Conservation (phyloP, 331 rosid genomes). For the Prunus yedoensis region DNA sequence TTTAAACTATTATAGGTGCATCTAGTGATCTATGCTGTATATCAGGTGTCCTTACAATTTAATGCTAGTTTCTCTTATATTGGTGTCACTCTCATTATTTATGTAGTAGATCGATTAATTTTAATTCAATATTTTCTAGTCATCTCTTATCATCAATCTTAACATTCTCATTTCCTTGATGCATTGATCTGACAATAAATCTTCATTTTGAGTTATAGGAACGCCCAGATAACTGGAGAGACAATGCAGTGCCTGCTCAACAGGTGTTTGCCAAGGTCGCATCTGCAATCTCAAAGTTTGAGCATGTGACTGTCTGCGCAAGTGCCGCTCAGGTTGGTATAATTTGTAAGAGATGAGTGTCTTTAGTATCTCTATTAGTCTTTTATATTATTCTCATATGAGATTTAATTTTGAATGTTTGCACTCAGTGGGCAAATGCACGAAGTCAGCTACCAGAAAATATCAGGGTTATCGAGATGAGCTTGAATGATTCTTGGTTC, state of each 20-base stretch:
- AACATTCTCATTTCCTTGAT: background rate
- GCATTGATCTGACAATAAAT: constrained; percentile 1
- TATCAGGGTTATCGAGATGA: constrained; percentile 78
- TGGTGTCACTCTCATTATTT: background rate
- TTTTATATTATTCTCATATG: background rate
- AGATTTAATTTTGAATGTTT: constrained; percentile 13
- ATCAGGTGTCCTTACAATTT: background rate
- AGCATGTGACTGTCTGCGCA: constrained; percentile 75
- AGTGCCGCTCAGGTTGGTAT: constrained; percentile 60
- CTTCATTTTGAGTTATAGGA: constrained; percentile 53
- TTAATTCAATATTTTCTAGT: background rate
- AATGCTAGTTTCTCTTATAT: background rate
- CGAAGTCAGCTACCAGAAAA: constrained; percentile 56
- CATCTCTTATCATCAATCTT: background rate
- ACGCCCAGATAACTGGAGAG: constrained; percentile 90
- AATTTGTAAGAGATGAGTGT: constrained; percentile 1
- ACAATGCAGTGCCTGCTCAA: constrained; percentile 60
- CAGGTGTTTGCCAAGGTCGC: constrained; percentile 57
- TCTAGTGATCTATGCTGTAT: background rate
- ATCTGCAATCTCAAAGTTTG: constrained; percentile 75
- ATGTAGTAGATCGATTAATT: background rate
- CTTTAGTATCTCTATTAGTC: background rate
- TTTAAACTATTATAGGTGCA: background rate
- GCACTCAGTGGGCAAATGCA: constrained; percentile 72
- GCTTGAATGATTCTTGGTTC: constrained; percentile 82